These are phyloP conservation scores for Apiospora sp. DNA, from an alignment of 2,329 filamentous ascomycete species.

Conservation along the genomic window DNA sequence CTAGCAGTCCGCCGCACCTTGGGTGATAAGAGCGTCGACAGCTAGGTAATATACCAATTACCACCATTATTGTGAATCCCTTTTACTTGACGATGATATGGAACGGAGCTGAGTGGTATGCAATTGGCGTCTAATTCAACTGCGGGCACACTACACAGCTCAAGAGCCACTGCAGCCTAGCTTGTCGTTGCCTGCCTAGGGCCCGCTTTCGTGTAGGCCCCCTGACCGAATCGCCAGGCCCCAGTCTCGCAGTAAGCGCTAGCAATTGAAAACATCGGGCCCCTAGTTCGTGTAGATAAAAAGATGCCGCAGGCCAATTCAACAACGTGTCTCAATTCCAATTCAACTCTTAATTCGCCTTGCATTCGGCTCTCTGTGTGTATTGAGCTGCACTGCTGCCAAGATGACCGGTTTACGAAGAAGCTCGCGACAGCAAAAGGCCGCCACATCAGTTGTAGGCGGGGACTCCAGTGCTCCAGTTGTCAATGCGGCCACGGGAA, in stretches of 20 bases:
- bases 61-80: too few relatives aligned
- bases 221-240: not conserved
- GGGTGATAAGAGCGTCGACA: too few relatives aligned
- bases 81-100: too few relatives aligned
- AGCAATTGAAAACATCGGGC: not conserved
- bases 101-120: too few relatives aligned
- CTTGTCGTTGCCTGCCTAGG: not conserved
- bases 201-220: not conserved
- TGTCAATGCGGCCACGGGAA: not conserved
- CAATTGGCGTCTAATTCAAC: too few relatives aligned
- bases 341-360: not conserved
- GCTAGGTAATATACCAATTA: too few relatives aligned
- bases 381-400: not conserved
- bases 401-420: not conserved
- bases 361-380: not conserved
- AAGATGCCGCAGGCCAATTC: not conserved
- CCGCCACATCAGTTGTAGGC: too few relatives aligned
- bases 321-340: not conserved
- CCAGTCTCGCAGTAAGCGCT: not conserved
- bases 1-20: too few relatives aligned
- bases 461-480: too few relatives aligned
- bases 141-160: not conserved
- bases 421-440: not conserved
- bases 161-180: not conserved
- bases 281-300: not conserved